These are phyloP conservation scores for Metarhizium rileyi DNA, from an alignment of 2,329 filamentous ascomycete species.

Conservation along the genomic window DNA sequence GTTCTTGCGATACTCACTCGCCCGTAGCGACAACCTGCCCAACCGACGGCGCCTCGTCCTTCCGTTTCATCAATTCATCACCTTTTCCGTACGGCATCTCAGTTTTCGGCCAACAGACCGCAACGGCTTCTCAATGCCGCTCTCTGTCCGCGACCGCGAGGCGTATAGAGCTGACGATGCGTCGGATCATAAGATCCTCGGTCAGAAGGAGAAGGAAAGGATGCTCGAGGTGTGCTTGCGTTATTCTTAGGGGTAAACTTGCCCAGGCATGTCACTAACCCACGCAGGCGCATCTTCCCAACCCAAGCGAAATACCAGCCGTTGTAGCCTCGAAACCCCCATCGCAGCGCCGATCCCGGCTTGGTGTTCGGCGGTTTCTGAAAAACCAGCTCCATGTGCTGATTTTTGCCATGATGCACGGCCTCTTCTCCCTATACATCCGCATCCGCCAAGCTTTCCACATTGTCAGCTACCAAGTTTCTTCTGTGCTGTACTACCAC, in stretches of 20 bases:
- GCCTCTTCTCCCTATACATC: slow-evolving; percentile 81
- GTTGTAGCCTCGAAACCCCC: slow-evolving; percentile 14
- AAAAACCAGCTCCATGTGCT: slow-evolving; percentile 53
- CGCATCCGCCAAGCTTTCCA: slow-evolving; percentile 73
- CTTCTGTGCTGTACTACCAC: slow-evolving; percentile 85
- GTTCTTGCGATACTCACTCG: neutral
- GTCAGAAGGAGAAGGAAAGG: slow-evolving; percentile 25
- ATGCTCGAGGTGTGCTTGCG: slow-evolving; percentile 10
- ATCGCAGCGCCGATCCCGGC: slow-evolving; percentile 27
- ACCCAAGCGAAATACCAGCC: slow-evolving; percentile 22
- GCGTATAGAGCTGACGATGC: slow-evolving; percentile 31
- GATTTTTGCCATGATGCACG: slow-evolving; percentile 62
- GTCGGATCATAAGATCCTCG: slow-evolving; percentile 22
- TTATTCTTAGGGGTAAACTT: too few species aligned
- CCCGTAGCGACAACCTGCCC: neutral
- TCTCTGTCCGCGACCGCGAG: slow-evolving; percentile 26
- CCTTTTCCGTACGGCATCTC: slow-evolving; percentile 1
- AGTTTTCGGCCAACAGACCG: neutral
- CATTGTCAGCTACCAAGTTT: slow-evolving; percentile 64
- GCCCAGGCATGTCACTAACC: slow-evolving; percentile 6
- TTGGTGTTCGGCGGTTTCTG: slow-evolving; percentile 53
- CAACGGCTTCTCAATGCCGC: slow-evolving; percentile 20
- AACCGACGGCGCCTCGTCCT: neutral
- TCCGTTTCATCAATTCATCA: neutral
- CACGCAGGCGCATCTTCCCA: slow-evolving; percentile 27